A percentile compares a stretch with the other conserved stretches of the same genome.
phyloP scores from a whole-genome alignment of 1,284 basidiomycete genomes.

The Sporisorium exsertum region DNA sequence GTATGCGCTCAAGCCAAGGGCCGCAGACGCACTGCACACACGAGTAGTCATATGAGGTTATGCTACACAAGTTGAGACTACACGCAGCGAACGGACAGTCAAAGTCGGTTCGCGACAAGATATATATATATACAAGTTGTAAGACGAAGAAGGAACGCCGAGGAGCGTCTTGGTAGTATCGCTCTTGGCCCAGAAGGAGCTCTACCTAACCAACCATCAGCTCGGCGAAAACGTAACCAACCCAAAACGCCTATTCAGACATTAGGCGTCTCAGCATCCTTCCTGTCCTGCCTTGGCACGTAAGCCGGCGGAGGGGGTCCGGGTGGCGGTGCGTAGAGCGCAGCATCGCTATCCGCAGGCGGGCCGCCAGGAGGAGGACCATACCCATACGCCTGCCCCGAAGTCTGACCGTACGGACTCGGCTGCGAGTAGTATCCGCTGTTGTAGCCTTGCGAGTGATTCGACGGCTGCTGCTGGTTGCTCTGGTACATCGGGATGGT shows the following conservation, averaged over 20 bases:
- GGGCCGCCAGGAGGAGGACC: conserved; percentile 34
- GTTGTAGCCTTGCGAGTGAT: conserved; percentile 30
- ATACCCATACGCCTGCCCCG: conserved; percentile 17
- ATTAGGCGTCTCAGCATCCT: conserved; percentile 16
- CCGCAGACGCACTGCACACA: neutral
- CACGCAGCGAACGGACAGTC: neutral
- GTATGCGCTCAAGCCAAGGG: neutral
- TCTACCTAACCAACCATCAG: neutral
- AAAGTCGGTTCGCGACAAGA: neutral
- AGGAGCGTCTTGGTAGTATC: neutral
- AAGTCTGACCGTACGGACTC: conserved; percentile 19
- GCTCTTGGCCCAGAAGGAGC: neutral
- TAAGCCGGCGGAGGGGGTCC: conserved; percentile 46
- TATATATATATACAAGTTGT: neutral
- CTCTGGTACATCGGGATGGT: conserved; percentile 40
- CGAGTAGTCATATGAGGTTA: neutral
- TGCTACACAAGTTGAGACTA: neutral
- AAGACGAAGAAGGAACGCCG: neutral
- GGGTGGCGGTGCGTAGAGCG: conserved; percentile 37
- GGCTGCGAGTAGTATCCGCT: conserved; percentile 27
- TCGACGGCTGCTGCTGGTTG: conserved; percentile 12
- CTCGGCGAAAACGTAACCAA: neutral
- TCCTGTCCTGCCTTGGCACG: conserved; percentile 32
- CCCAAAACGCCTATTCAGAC: conserved; percentile 8
- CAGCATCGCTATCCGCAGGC: conserved; percentile 21